phyloP scores from a whole-genome alignment of 805 yeast species.

The Candida andamanensis region DNA sequence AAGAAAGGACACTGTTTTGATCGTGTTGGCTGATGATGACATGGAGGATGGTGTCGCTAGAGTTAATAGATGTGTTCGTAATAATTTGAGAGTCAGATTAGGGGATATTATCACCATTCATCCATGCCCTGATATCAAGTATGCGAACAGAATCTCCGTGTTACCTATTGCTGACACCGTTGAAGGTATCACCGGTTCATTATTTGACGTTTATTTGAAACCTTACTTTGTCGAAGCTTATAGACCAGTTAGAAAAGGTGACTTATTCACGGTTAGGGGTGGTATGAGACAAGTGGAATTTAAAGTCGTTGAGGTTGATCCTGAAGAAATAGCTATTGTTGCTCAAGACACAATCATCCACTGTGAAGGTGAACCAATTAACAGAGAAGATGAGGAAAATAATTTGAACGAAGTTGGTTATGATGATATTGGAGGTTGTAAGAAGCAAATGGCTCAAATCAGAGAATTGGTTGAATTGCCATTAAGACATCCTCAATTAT shows the following conservation, averaged over 20 bases:
- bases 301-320: slow-evolving; percentile 97
- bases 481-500: slow-evolving; percentile 95
- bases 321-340: slow-evolving; percentile 94
- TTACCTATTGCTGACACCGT: slow-evolving; percentile 97
- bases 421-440: slow-evolving; percentile 98
- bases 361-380: slow-evolving; percentile 98
- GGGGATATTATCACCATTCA: slow-evolving; percentile 90
- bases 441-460: slow-evolving; percentile 99
- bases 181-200: slow-evolving; percentile 94
- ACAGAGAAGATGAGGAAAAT: slow-evolving; percentile 96
- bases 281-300: slow-evolving; percentile 99
- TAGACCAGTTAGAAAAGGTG: slow-evolving; percentile 97
- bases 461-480: slow-evolving; percentile 98
- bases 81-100: slow-evolving; percentile 86
- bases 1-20: slow-evolving; percentile 94
- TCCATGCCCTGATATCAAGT: slow-evolving; percentile 97
- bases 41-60: slow-evolving; percentile 94
- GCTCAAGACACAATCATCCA: slow-evolving; percentile 98
- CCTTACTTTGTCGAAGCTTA: slow-evolving; percentile 99
- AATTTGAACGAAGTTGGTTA: slow-evolving; percentile 96
- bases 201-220: slow-evolving; percentile 92
- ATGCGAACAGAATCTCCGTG: slow-evolving; percentile 90
- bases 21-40: slow-evolving; percentile 94
- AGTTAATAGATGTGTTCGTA: slow-evolving; percentile 92
- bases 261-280: slow-evolving; percentile 92